phyloP scores from a whole-genome alignment of 805 yeast genomes.

The Saccharomycopsis sp. region DNA sequence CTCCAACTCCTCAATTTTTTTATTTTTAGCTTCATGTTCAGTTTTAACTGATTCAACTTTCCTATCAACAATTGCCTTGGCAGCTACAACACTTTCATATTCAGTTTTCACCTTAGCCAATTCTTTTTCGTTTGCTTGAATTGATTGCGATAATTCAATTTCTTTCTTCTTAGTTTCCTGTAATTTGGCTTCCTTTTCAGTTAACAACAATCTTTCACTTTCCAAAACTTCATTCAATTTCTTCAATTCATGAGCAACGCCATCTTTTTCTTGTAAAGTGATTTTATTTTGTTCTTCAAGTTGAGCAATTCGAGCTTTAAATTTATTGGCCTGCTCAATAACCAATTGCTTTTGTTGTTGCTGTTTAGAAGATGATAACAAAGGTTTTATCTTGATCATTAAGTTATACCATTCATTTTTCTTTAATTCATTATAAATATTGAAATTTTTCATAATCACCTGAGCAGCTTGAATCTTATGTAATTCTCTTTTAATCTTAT shows the following conservation, averaged over 20 bases:
- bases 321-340: slow-evolving; percentile 45
- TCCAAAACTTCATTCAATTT: slow-evolving; percentile 30
- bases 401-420: slow-evolving; percentile 76
- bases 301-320: slow-evolving; percentile 41
- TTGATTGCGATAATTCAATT: slow-evolving; percentile 54
- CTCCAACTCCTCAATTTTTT: slow-evolving; percentile 30
- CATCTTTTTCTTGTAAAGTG: slow-evolving; percentile 26
- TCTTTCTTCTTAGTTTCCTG: slow-evolving; percentile 37
- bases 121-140: slow-evolving; percentile 30
- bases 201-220: slow-evolving; percentile 36
- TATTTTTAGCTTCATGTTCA: slow-evolving; percentile 30
- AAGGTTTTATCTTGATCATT: slow-evolving; percentile 64
- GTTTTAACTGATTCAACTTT: slow-evolving; percentile 28
- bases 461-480: slow-evolving; percentile 63
- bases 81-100: slow-evolving; percentile 25
- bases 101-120: slow-evolving; percentile 30
- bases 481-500: slow-evolving; percentile 39
- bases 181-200: slow-evolving; percentile 42
- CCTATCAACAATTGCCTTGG: slow-evolving; percentile 28
- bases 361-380: slow-evolving; percentile 57
- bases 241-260: slow-evolving; percentile 27
- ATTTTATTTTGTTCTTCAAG: slow-evolving; percentile 28
- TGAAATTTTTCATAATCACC: slow-evolving; percentile 56
- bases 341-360: slow-evolving; percentile 43
- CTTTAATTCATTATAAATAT: slow-evolving; percentile 39